Evolutionary conservation across 805 yeast species (phyloP).

Genomic region (Myxozyma melibiosi): DNA sequence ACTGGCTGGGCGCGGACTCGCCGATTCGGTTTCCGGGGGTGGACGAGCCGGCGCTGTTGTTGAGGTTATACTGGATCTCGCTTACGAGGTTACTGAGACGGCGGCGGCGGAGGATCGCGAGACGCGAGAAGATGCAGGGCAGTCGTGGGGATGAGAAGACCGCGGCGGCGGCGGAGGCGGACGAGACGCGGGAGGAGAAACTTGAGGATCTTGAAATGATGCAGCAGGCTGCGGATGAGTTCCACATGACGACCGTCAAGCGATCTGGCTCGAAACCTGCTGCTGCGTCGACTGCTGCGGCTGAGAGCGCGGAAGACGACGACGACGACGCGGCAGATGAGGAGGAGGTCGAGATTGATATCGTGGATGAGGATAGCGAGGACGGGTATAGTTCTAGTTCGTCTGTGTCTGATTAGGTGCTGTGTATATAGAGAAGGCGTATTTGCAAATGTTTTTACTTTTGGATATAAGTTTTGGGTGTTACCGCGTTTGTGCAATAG

Average conservation of each 20-base stretch:
- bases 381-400: neutral
- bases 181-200: neutral
- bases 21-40: constrained; percentile 74
- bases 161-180: neutral
- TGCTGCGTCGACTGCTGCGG: no score
- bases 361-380: neutral
- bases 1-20: constrained; percentile 67
- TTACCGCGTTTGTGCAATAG: no score
- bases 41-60: constrained; percentile 65
- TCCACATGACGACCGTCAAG: no score
- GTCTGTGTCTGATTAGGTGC: neutral
- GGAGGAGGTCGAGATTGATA: neutral
- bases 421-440: neutral
- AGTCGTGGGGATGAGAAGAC: neutral
- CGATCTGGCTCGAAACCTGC: no score
- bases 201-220: no score
- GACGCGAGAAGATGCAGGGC: neutral
- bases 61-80: constrained; percentile 20
- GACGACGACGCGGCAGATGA: neutral
- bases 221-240: no score
- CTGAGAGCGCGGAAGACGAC: neutral
- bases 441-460: neutral
- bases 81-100: neutral
- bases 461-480: neutral
- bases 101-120: neutral